These are phyloP conservation scores for Solanum bulbocastanum DNA, from an alignment of 257 asterid genomes.

Conservation along the genomic window DNA sequence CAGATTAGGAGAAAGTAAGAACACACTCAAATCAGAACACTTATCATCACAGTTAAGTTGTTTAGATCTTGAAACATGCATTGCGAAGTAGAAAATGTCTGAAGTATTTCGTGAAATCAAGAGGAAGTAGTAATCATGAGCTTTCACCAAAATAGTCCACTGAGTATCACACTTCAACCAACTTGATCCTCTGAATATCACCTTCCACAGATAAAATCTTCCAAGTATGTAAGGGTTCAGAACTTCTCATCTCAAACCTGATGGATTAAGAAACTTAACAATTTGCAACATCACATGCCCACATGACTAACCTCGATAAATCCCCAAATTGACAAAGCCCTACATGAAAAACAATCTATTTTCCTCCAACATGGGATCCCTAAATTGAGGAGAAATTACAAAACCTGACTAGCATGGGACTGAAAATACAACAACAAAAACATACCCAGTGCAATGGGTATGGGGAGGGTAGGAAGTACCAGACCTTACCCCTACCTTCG, in stretches of 20 bases:
- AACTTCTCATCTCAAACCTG: neutral
- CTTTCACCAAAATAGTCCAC: neutral
- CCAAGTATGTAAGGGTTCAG: neutral
- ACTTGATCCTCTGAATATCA: neutral
- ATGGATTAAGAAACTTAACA: neutral
- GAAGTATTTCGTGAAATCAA: neutral
- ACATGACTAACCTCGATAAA: neutral
- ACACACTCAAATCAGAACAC: neutral
- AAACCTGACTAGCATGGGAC: neutral
- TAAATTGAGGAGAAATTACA: neutral
- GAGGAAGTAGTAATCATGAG: neutral
- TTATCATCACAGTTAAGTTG: neutral
- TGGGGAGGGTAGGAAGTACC: neutral
- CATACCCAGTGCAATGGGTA: neutral
- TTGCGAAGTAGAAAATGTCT: neutral
- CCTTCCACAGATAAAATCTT: neutral
- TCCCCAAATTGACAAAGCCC: neutral
- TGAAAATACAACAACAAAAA: neutral
- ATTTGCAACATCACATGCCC: neutral
- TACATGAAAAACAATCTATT: neutral
- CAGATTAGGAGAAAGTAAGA: neutral
- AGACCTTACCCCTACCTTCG: neutral
- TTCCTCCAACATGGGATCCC: neutral
- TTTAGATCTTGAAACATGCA: neutral
- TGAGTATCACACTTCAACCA: neutral